phyloP scores from a whole-genome alignment of 306 rosid species.

The Inga laurina region DNA sequence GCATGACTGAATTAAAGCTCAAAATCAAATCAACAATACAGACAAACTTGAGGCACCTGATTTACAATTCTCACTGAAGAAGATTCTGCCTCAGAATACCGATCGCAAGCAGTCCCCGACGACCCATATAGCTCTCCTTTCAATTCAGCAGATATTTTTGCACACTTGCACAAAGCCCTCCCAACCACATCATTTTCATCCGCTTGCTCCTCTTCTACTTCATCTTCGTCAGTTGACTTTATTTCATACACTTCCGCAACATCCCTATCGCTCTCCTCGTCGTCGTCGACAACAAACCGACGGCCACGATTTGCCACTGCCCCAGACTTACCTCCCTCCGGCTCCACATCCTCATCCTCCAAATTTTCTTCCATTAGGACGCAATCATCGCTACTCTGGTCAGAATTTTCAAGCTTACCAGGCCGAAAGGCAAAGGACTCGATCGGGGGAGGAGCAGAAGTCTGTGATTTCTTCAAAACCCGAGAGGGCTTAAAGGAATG shows the following conservation, averaged over 20 bases:
- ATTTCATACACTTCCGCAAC: slow-evolving; percentile 47
- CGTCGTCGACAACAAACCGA: slow-evolving; percentile 69
- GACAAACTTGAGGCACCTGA: slow-evolving; percentile 53
- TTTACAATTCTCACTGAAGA: slow-evolving; percentile 81
- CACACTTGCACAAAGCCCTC: slow-evolving; percentile 87
- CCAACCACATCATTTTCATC: slow-evolving; percentile 71
- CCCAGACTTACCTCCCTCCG: slow-evolving; percentile 24
- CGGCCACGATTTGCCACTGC: slow-evolving; percentile 55
- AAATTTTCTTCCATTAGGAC: slow-evolving; percentile 40
- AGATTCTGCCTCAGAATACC: slow-evolving; percentile 83
- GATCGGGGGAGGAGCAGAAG: slow-evolving; percentile 63
- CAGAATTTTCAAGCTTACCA: slow-evolving; percentile 17
- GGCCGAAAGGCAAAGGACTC: slow-evolving; percentile 72
- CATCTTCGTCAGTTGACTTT: slow-evolving; percentile 54
- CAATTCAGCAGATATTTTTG: slow-evolving; percentile 81
- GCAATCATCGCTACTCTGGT: slow-evolving; percentile 41
- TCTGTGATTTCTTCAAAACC: slow-evolving; percentile 46
- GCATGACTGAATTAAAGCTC: neutral
- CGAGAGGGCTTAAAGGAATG: slow-evolving; percentile 91
- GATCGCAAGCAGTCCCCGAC: slow-evolving; percentile 57
- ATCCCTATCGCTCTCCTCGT: slow-evolving; percentile 53
- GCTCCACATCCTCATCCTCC: slow-evolving; percentile 67
- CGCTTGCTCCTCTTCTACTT: slow-evolving; percentile 15
- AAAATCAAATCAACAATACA: neutral
- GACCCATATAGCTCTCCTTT: slow-evolving; percentile 74